Base-by-base conservation (phyloP, 2,329 filamentous ascomycete species). In the Fusarium sp. region DNA sequence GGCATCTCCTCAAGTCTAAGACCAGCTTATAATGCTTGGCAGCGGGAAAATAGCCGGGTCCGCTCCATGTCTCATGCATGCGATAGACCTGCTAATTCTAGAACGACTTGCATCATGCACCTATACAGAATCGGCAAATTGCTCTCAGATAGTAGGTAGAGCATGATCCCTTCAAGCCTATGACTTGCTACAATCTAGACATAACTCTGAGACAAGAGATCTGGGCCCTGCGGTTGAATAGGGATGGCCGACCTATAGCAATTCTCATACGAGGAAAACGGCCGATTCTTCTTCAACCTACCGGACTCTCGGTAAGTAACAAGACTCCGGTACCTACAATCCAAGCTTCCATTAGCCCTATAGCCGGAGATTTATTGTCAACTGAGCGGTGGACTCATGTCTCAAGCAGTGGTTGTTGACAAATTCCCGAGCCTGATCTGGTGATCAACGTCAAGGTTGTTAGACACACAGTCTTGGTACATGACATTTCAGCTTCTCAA, bases 21-120 rank as follows among this genome's bases (percentile, higher is more conserved):
- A 52, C 41, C 22, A 6, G 9, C 13, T 25, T 13, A 34, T 13
- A 26, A 28, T 25, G 1, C 31, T 38, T 13, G 36, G 36, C 31
- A 34, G 10, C 25, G 32, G 31, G 32, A 25, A 19, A 24, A 28
- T 38, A 11, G 34, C 28, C 40, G 32, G 32, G 28, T 19, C 13
- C 22, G 24, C 19, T 34, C 7, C 10, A 25, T 54, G 51, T 54
- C 36, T 51, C 24, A 25, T n/a, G 5, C n/a, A 7, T 13, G 22
- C 19, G 36, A 34, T 25, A 24, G 3, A 15, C 19, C 31, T 47
- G 9, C 44, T 24, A 6, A 28, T 53, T 51, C 9, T 41, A 36
- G 25, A 51, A 41, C 24, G 15, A 35, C 25, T 22, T 54, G 51
- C 35, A 54, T 41, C 29, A 31, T 36, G 26, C 29, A 51, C 19